Percentiles rank a stretch among this genome's conserved stretches.
Conservation (phyloP, 202 grass and related monocot genomes). For the Zizania palustris region DNA sequence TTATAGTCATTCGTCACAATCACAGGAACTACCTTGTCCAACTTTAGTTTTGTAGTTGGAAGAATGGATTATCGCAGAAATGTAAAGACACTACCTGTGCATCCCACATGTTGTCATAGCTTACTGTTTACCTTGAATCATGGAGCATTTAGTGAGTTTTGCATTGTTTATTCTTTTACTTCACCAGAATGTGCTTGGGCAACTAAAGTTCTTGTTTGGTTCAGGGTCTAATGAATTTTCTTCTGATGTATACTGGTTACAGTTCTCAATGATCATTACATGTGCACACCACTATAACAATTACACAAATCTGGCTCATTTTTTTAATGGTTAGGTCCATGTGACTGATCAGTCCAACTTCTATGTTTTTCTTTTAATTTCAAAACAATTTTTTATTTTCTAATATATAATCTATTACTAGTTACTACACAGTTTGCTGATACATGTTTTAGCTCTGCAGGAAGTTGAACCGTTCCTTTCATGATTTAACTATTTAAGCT, state of each 20-base stretch:
- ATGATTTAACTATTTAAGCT: neutral
- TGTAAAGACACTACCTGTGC: too few relatives aligned
- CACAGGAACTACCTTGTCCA: too few relatives aligned
- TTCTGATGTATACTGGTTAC: neutral
- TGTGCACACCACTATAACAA: neutral
- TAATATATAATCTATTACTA: neutral
- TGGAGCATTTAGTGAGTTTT: too few relatives aligned
- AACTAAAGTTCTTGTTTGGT: neutral
- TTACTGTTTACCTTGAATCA: too few relatives aligned
- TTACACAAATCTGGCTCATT: slow-evolving; percentile 9
- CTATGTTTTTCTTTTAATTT: neutral
- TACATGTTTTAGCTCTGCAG: neutral
- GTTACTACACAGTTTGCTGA: neutral
- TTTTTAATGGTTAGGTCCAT: neutral
- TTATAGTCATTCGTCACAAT: too few relatives aligned
- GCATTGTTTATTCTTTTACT: too few relatives aligned
- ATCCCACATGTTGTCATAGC: too few relatives aligned
- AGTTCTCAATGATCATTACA: neutral
- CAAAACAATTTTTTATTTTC: neutral
- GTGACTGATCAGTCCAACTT: neutral
- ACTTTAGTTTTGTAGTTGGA: too few relatives aligned
- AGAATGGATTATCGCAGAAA: too few relatives aligned
- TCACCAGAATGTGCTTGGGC: too few relatives aligned
- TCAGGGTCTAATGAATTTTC: neutral
- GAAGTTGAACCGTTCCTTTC: neutral